Evolutionary conservation across 139 green algal genomes (phyloP), one percentile per base, ranked within the genome.

Genomic region (Diplosphaera chodatii): DNA sequence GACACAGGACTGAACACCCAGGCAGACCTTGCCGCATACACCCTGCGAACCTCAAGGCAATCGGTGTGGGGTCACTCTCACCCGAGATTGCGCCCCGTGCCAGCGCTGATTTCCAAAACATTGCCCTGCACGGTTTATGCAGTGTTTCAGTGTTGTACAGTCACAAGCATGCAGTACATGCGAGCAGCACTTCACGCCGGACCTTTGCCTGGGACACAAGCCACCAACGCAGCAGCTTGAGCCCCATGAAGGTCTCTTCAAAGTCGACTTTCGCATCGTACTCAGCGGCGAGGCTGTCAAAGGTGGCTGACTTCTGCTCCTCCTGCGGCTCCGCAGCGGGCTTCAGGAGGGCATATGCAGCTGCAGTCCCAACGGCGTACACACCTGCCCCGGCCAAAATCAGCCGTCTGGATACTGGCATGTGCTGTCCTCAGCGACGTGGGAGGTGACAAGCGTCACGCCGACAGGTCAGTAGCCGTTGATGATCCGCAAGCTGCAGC

Each of bases 81-180:
- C 37, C 69, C 69, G 31, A 95, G 64, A 71, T 93, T 95, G 27
- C 89, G 72, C 5, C 86, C 86, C 4, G 89, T 95, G 27, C 89
- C 89, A 16, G 85, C 82, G 22, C 82, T 89, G 16, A 91, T 83
- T 70, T 94, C 89, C 55, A 94, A 65, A 15, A 93, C 86, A 25
- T 90, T 67, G 13, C 87, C 87, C 77, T 82, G 75, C 28, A 56
- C n/a, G n/a, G n/a, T n/a, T n/a, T n/a, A n/a, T n/a, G n/a, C n/a
- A n/a, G n/a, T n/a, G n/a, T n/a, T n/a, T n/a, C n/a, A n/a, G n/a
- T n/a, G n/a, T n/a, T n/a, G n/a, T n/a, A n/a, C n/a, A n/a, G n/a
- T n/a, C n/a, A n/a, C n/a, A n/a, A n/a, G n/a, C n/a, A n/a, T n/a
- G n/a, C n/a, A n/a, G n/a, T n/a, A n/a, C n/a, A n/a, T n/a, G n/a